A percentile compares a stretch with the other conserved stretches of the same genome.
phyloP scores from a whole-genome alignment of 2,329 filamentous ascomycete genomes.

The Diplodia intermedia region DNA sequence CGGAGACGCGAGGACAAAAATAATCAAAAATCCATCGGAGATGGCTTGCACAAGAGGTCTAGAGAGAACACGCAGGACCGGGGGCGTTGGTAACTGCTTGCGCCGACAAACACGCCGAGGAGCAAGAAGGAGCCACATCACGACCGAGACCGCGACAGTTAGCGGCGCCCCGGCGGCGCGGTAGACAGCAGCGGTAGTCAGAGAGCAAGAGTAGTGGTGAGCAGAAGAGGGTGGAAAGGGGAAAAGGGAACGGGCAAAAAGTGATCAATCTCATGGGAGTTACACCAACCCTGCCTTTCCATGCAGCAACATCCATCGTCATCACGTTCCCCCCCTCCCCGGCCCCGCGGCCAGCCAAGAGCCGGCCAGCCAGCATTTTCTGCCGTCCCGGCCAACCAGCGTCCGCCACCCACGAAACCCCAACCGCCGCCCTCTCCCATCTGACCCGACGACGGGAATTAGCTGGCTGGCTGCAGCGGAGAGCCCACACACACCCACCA shows the following conservation, averaged over 20 bases:
- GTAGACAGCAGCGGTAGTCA: neutral
- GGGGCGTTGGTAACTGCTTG: neutral
- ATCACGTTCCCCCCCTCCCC: neutral
- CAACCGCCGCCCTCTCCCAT: neutral
- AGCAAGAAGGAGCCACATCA: neutral
- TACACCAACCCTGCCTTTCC: slow-evolving; percentile 27
- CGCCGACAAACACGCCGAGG: slow-evolving; percentile 20
- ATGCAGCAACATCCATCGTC: slow-evolving; percentile 10
- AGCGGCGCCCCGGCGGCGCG: neutral
- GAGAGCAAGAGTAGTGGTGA: neutral
- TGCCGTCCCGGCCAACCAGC: slow-evolving; percentile 8
- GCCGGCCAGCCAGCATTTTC: neutral
- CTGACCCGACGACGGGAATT: slow-evolving; percentile 18
- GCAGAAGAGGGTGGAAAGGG: neutral
- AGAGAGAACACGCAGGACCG: neutral
- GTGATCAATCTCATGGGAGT: slow-evolving; percentile 27
- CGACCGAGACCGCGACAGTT: slow-evolving; percentile 1
- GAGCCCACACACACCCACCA: neutral
- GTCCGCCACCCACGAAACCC: neutral
- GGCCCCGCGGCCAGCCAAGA: slow-evolving; percentile 14
- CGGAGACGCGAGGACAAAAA: slow-evolving; percentile 8
- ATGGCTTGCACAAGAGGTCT: neutral
- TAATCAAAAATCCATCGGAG: neutral
- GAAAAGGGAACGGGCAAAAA: neutral
- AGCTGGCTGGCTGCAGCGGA: neutral